phyloP scores from a whole-genome alignment of 768 basidiomycete species.

The Podaxis sp. region DNA sequence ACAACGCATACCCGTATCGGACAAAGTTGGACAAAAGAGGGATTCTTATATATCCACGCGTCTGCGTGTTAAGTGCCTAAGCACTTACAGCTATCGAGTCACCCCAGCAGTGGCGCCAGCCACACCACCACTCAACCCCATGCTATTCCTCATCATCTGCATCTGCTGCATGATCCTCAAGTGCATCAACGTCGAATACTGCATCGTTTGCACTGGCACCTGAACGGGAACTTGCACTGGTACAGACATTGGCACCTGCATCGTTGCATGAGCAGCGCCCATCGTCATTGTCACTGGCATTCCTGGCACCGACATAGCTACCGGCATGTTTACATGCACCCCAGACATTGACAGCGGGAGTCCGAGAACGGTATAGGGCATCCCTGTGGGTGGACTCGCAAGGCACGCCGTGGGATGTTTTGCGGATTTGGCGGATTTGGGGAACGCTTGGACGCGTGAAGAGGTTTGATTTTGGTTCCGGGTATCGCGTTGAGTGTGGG shows the following conservation, averaged over 20 bases:
- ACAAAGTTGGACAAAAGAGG: too few species aligned
- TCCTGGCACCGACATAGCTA: background rate
- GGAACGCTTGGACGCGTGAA: background rate
- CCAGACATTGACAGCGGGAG: background rate
- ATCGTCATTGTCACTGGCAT: slow-evolving; percentile 2
- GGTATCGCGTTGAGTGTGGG: background rate
- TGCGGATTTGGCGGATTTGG: background rate
- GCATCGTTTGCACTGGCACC: slow-evolving; percentile 10
- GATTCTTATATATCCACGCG: too few species aligned
- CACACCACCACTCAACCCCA: background rate
- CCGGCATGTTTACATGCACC: background rate
- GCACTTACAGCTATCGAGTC: background rate
- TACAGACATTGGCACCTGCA: background rate
- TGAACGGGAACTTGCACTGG: background rate
- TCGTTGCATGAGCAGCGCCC: background rate
- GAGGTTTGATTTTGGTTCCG: background rate
- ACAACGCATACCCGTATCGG: background rate
- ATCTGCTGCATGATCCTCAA: slow-evolving; percentile 16
- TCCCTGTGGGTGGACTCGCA: background rate
- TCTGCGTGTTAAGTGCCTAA: background rate
- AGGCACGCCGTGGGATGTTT: background rate
- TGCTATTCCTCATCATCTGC: slow-evolving; percentile 16
- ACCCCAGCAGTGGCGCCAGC: background rate
- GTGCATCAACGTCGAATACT: slow-evolving; percentile 16
- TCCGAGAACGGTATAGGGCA: slow-evolving; percentile 2